A percentile compares a stretch with the other conserved stretches of the same genome.
Evolutionary conservation across 2,329 filamentous ascomycete genomes (phyloP).

Genomic region (Thielaviopsis euricoi): DNA sequence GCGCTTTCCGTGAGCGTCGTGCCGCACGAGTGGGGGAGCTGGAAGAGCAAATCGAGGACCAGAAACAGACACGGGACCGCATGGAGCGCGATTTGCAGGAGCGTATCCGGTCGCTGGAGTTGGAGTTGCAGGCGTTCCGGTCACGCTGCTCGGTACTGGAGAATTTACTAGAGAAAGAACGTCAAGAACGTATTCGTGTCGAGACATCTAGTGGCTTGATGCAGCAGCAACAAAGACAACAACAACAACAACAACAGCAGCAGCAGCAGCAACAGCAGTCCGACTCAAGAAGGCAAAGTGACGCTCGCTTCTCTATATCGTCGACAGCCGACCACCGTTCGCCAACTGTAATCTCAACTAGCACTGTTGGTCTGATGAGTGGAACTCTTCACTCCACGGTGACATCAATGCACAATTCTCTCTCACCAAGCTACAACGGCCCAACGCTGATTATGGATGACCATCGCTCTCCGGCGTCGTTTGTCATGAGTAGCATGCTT

Average conservation of each 20-base stretch:
- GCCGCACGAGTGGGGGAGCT: conserved; percentile 68
- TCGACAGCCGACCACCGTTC: not conserved
- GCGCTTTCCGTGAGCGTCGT: conserved; percentile 75
- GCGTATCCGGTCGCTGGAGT: conserved; percentile 42
- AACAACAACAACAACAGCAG: conserved; percentile 13
- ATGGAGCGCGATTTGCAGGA: conserved; percentile 39
- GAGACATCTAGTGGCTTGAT: conserved; percentile 25
- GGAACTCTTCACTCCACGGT: not conserved
- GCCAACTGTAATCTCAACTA: not conserved
- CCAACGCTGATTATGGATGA: conserved; percentile 10
- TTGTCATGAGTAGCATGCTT: conserved; percentile 39
- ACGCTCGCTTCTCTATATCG: conserved; percentile 6
- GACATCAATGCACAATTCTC: not conserved
- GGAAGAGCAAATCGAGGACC: conserved; percentile 48
- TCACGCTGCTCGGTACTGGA: conserved; percentile 46
- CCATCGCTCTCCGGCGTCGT: conserved; percentile 11
- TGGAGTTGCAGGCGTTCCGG: conserved; percentile 49
- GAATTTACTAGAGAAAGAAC: conserved; percentile 43
- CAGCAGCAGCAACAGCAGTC: conserved; percentile 16
- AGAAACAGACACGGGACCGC: conserved; percentile 39
- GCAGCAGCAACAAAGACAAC: conserved; percentile 17
- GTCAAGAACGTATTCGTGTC: conserved; percentile 28
- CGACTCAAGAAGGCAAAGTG: conserved; percentile 4
- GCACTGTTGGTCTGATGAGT: not conserved
- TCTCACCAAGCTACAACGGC: conserved; percentile 10